phyloP scores from a whole-genome alignment of 2,329 filamentous ascomycete species.

The Aureobasidium subglaciale region DNA sequence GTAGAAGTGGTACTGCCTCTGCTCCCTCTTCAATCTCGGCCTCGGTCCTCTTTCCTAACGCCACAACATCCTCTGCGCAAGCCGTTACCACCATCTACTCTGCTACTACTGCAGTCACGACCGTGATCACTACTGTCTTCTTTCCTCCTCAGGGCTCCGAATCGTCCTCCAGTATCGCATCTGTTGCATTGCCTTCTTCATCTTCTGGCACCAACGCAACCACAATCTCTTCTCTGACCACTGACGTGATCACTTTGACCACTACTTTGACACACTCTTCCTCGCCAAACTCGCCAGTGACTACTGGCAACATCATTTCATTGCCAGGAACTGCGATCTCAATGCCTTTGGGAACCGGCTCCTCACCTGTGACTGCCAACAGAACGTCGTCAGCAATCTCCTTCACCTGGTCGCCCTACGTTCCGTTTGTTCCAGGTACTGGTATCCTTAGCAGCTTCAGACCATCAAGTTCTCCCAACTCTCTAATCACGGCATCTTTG shows the following conservation, averaged over 20 bases:
- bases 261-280: slow-evolving; percentile 24
- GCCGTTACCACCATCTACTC: slow-evolving; percentile 7
- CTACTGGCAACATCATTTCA: slow-evolving; percentile 17
- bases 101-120: slow-evolving; percentile 11
- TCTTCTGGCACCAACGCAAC: slow-evolving; percentile 6
- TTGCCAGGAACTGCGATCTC: slow-evolving; percentile 4
- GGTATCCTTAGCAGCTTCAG: background rate
- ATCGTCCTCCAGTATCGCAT: slow-evolving; percentile 1
- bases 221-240: slow-evolving; percentile 9
- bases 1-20: slow-evolving; percentile 1
- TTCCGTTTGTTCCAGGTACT: background rate
- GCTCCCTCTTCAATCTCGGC: background rate
- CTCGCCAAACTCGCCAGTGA: slow-evolving; percentile 23
- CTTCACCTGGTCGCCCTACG: background rate
- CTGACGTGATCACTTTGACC: slow-evolving; percentile 4
- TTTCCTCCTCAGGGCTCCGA: background rate
- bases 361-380: background rate
- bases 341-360: slow-evolving; percentile 12
- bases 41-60: background rate
- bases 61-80: background rate
- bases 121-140: slow-evolving; percentile 8
- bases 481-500: background rate
- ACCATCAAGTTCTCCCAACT: slow-evolving; percentile 1
- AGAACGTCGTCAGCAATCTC: background rate
- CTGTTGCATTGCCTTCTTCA: background rate